Evolutionary conservation across 805 yeast genomes (phyloP), one percentile per base, ranked within the genome.

Genomic region (Metschnikowia sp.): DNA sequence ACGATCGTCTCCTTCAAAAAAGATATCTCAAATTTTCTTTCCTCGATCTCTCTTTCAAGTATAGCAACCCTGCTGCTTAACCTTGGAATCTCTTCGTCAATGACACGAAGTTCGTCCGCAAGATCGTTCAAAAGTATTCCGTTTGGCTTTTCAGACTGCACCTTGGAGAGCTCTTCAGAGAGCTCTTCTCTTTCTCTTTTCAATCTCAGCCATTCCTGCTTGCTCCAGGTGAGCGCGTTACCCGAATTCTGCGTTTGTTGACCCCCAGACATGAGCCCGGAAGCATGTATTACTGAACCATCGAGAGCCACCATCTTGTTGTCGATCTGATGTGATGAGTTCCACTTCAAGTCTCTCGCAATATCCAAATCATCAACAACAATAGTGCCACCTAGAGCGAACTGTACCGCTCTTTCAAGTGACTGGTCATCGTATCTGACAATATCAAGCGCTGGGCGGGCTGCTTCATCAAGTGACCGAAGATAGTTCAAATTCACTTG

Each of bases 251-350:
- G 72, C n/a, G 73, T 72, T 6, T 81, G 74, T 29, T 74, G 69
- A 54, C 97, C 97, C 63, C 97, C 97, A 8, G 97, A 86, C 96
- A 94, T 88, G 33, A 90, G 73, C 7, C 96, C 96, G 4, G 92
- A 83, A 58, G 81, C 82, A 60, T 88, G 89, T 40, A 94, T 86
- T 30, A 90, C 72, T 0, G 92, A 80, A 2, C 99, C 99, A 42
- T 88, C 89, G 11, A 88, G 58, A 0, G 96, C 80, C 2, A 91
- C 96, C 41, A 86, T 64, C 62, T 87, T 89, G 36, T 80, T 81
- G 41, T 76, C 76, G 7, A 70, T 35, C 29, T 81, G 66, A 4
- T 40, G 36, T 11, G 52, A 37, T 11, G 44, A 40, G 15, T 51
- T 47, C 92, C 96, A 88, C 60, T 88, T 82, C 48, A 92, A 67